A percentile compares a stretch with the other conserved stretches of the same genome.
These are phyloP conservation scores for Neurospora tetraspora DNA, from an alignment of 495 filamentous ascomycete species.

Conservation along the genomic window DNA sequence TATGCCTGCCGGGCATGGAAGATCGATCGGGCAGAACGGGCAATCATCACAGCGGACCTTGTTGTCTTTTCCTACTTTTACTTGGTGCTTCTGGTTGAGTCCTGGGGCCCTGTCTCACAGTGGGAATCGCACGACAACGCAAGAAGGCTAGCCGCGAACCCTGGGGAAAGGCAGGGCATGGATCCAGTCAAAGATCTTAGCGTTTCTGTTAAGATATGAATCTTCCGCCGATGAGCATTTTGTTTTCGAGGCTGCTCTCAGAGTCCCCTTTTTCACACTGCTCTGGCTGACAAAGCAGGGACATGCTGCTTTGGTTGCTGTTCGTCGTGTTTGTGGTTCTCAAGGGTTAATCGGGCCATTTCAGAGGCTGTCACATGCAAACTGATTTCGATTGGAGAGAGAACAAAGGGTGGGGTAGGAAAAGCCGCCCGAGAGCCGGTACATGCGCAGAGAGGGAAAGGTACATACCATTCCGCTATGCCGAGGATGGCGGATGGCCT, in stretches of 20 bases:
- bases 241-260: background rate
- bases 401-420: background rate
- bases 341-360: background rate
- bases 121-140: background rate
- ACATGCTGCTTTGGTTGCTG: background rate
- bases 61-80: background rate
- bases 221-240: background rate
- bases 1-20: background rate
- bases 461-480: background rate
- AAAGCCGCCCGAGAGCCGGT: background rate
- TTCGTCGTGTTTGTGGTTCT: background rate
- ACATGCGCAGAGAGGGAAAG: background rate
- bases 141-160: background rate
- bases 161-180: background rate
- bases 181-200: background rate
- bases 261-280: background rate
- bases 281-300: background rate
- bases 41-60: background rate
- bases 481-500: background rate
- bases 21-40: background rate
- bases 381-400: background rate
- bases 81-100: background rate
- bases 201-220: background rate
- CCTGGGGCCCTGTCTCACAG: background rate
- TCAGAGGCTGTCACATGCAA: background rate